Conservation (phyloP, 495 filamentous ascomycete species). For the Oidiodendron maius region DNA sequence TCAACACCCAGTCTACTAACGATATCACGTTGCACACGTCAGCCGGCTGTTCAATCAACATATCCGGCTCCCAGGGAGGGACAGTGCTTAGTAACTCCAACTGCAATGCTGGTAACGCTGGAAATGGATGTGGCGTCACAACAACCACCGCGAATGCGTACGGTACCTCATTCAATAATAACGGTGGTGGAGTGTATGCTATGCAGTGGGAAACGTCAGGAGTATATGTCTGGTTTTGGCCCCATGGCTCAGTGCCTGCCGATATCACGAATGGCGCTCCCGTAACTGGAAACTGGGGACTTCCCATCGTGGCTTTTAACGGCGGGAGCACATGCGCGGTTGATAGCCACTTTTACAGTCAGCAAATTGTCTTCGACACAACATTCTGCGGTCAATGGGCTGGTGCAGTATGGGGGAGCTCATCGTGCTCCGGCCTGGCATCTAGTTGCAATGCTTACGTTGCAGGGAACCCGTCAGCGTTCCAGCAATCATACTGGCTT, state of each 20-base stretch:
- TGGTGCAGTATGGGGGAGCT: conserved; percentile 50
- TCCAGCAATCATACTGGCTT: conserved; percentile 56
- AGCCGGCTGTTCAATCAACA: conserved; percentile 46
- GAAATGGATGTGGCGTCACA: conserved; percentile 41
- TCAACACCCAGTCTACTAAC: conserved; percentile 61
- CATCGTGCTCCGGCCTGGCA: conserved; percentile 39
- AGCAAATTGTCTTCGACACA: conserved; percentile 76
- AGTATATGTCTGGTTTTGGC: conserved; percentile 52
- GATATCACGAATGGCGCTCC: conserved; percentile 49
- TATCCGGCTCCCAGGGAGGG: conserved; percentile 41
- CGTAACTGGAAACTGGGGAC: conserved; percentile 50
- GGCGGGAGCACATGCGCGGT: conserved; percentile 50
- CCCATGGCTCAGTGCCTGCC: conserved; percentile 33
- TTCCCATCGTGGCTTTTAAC: conserved; percentile 60
- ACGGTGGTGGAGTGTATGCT: conserved; percentile 59
- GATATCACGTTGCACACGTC: conserved; percentile 71
- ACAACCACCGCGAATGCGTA: conserved; percentile 47
- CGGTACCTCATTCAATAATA: conserved; percentile 65
- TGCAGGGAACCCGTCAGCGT: conserved; percentile 47
- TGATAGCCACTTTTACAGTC: conserved; percentile 55
- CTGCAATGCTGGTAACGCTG: conserved; percentile 50
- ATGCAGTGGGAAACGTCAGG: conserved; percentile 63
- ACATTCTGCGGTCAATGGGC: conserved; percentile 68
- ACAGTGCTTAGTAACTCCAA: conserved; percentile 39
- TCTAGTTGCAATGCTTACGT: conserved; percentile 51